Percentiles rank a stretch among this genome's conserved stretches.
Conservation (phyloP, 352 stramenopile species). For the Phytophthora citrophthora region DNA sequence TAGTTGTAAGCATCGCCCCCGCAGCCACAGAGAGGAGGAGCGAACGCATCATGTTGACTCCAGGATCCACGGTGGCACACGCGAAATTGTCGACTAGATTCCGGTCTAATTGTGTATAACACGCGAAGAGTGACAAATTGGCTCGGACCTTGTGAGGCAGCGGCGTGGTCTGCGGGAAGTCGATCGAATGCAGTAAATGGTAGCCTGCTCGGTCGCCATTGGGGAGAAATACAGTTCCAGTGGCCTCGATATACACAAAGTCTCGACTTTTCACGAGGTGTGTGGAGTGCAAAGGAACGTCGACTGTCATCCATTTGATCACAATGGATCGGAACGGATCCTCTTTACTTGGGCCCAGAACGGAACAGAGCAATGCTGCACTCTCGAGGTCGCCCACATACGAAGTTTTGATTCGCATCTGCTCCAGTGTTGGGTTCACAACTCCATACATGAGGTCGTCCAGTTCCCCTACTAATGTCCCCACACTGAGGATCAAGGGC, state of each 20-base stretch:
- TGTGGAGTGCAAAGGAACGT: conserved; percentile 22
- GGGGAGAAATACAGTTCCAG: conserved; percentile 18
- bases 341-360: conserved; percentile 27
- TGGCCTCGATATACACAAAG: conserved; percentile 43
- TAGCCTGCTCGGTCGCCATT: conserved; percentile 41
- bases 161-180: conserved; percentile 44
- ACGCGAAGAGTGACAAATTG: conserved; percentile 41
- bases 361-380: conserved; percentile 22
- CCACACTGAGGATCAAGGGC: conserved; percentile 25
- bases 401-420: conserved; percentile 34
- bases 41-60: conserved; percentile 34
- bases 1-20: conserved; percentile 35
- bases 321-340: conserved; percentile 30
- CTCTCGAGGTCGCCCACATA: conserved; percentile 26
- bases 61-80: conserved; percentile 26
- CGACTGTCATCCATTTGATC: conserved; percentile 41
- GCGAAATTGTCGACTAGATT: conserved; percentile 46
- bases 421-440: conserved; percentile 31
- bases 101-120: conserved; percentile 42
- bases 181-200: conserved; percentile 46
- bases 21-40: conserved; percentile 27
- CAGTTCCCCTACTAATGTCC: conserved; percentile 26
- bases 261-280: conserved; percentile 35
- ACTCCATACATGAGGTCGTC: conserved; percentile 44
- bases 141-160: conserved; percentile 37